These are phyloP conservation scores for Thalia dealbata DNA, from an alignment of 176 grass and related monocot species.

Conservation along the genomic window DNA sequence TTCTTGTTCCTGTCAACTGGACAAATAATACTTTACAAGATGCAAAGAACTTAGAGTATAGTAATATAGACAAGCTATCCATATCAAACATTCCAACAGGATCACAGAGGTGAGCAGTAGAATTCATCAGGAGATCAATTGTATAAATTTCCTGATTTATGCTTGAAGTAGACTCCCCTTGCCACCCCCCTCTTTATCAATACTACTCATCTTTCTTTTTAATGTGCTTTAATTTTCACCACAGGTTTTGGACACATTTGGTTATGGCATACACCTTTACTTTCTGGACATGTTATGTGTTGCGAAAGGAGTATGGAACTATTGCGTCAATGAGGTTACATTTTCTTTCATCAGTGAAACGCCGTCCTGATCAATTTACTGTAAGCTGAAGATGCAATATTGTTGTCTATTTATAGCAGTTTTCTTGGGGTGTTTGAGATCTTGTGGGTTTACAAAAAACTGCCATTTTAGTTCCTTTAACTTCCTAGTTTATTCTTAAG, in stretches of 20 bases:
- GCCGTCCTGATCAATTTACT: slow-evolving; percentile 90
- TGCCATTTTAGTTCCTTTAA: not conserved
- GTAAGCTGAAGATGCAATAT: slow-evolving; percentile 38
- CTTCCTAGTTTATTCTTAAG: not conserved
- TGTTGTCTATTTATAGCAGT: not conserved
- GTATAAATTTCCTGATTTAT: slow-evolving; percentile 6
- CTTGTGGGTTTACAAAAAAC: not conserved
- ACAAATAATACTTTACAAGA: slow-evolving; percentile 54
- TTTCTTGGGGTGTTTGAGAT: not conserved
- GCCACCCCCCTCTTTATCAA: not conserved
- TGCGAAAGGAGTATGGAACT: slow-evolving; percentile 65
- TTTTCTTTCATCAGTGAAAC: slow-evolving; percentile 77
- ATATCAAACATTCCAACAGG: slow-evolving; percentile 79
- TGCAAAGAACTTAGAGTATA: slow-evolving; percentile 28
- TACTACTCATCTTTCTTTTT: not conserved
- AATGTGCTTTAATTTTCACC: slow-evolving; percentile 8
- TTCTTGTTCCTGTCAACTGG: slow-evolving; percentile 97
- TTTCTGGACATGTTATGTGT: slow-evolving; percentile 97
- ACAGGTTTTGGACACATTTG: slow-evolving; percentile 81
- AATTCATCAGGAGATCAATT: not conserved
- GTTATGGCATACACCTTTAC: slow-evolving; percentile 82
- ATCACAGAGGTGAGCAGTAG: slow-evolving; percentile 59
- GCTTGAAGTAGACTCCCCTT: not conserved
- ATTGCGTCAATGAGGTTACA: slow-evolving; percentile 80
- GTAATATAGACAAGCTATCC: slow-evolving; percentile 82